Base-by-base conservation (phyloP, 352 stramenopile species). In the Pythium scleroteichum region DNA sequence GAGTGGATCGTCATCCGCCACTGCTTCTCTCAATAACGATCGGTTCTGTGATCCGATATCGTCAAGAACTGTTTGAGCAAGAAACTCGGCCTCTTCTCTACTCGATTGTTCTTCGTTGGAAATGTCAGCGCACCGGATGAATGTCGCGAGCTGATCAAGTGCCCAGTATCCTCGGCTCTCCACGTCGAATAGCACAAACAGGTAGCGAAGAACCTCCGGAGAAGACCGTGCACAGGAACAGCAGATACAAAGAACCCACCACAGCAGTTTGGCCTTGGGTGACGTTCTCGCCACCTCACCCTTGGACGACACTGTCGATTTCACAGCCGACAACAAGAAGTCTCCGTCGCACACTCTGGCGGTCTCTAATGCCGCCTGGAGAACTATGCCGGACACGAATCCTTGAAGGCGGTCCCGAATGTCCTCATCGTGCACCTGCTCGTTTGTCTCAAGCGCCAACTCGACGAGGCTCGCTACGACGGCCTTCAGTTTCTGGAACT, bases 111-210 rank as follows among this genome's bases (percentile, higher is more conserved):
- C 46, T 26, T 55, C 60, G 23, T 58, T 49, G 10, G 17, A 19
- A 20, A 53, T 56, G 12, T 61, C 46, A 0, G 20, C 46, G 33
- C 32, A 58, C n/a, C 35, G 60, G 20, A 62, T 57, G 29, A 75
- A 77, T 9, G 26, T 27, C 8, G 61, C 56, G 4, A 82, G 27
- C 32, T 73, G 49, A 0, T 58, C 35, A 6, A 51, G 33, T 7
- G 61, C 67, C 45, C 81, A 56, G 27, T 62, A 60, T 0, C 76
- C 68, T 26, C 53, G 68, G 16, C 39, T 73, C n/a, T 66, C 35
- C 7, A 68, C 53, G 35, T 87, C 75, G 22, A 84, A 76, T 0
- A 84, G 33, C 23, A 69, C 64, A 44, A 85, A 85, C 1, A 85
- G 24, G 29, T 72, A 61, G 1, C 78, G 67, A 49, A 77, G 65